Evolutionary conservation across 805 yeast genomes (phyloP).

Genomic region (Candida ulmi): DNA sequence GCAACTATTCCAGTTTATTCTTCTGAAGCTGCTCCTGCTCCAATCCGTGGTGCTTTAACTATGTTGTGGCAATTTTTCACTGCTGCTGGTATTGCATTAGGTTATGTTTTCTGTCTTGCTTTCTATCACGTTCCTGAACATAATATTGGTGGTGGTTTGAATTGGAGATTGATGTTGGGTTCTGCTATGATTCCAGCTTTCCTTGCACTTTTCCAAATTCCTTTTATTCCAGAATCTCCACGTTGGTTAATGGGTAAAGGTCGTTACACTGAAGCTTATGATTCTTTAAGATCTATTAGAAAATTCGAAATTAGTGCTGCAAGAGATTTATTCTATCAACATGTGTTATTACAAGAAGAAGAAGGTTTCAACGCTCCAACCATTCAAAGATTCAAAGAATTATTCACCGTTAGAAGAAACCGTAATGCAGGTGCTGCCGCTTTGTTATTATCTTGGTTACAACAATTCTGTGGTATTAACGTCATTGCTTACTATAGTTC

Average conservation of each 20-base stretch:
- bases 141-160: conserved; percentile 35
- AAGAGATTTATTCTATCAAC: conserved; percentile 64
- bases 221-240: conserved; percentile 70
- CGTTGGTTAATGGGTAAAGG: conserved; percentile 74
- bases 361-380: conserved; percentile 43
- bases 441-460: conserved; percentile 74
- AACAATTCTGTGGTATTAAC: conserved; percentile 87
- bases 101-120: conserved; percentile 60
- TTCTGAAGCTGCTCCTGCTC: conserved; percentile 59
- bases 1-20: conserved; percentile 72
- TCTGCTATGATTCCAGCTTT: conserved; percentile 66
- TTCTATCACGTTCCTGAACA: conserved; percentile 46
- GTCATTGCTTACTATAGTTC: conserved; percentile 85
- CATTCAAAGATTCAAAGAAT: conserved; percentile 42
- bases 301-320: conserved; percentile 54
- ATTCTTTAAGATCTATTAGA: conserved; percentile 44
- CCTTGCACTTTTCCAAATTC: conserved; percentile 52
- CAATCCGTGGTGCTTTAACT: conserved; percentile 59
- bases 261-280: conserved; percentile 53
- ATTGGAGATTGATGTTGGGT: conserved; percentile 69
- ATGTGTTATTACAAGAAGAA: conserved; percentile 60
- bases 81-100: conserved; percentile 70
- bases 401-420: conserved; percentile 71
- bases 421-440: conserved; percentile 77
- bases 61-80: conserved; percentile 77